Base-by-base conservation (phyloP, 2,329 filamentous ascomycete genomes). In the Samsoniella hepiali region DNA sequence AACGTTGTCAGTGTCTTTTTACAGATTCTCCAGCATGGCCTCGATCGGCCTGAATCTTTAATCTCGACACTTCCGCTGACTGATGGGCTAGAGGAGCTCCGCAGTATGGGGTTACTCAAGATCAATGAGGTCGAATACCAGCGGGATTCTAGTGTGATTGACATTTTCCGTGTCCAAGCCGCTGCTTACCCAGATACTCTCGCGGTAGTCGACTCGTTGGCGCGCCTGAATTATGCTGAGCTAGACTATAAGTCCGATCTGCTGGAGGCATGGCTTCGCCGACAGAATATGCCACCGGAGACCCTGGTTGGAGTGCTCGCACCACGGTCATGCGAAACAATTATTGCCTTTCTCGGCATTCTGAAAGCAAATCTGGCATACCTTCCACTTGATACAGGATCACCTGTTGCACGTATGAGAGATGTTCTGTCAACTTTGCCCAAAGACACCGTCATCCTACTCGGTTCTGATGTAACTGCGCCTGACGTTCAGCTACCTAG, bases 281-380 rank as follows among this genome's bases (percentile, higher is more conserved):
- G 32, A 2, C 64, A 47, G 1, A 6, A n/a, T 1, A 27, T 68
- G 13, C 5, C 56, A 0, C 11, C 64, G 2, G 71, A 71, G 38
- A 64, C 68, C 0, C 27, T 72, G 6, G 65, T 72, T 0, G 68
- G 63, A 0, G 67, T 71, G 0, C 22, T 68, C 0, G 59, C 67
- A 1, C 64, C 64, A 2, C 64, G 71, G 0, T 71, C 70, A 0
- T 73, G 71, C n/a, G 44, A 69, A 31, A 67, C 70, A 0, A 58
- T 71, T 7, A 54, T 67, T 0, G 67, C 70, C 0, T 67, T 72
- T 17, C 17, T 71, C 0, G 71, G 68, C 5, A 67, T 71, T 1
- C 53, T 72, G 1, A 72, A 72, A 15, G 67, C 71, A 0, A 69
- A 67, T 22, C 3, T 70, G 10, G 70, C 71, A 0, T 72, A 72